phyloP scores from a whole-genome alignment of 352 stramenopile genomes.

The Pythium biforme region DNA sequence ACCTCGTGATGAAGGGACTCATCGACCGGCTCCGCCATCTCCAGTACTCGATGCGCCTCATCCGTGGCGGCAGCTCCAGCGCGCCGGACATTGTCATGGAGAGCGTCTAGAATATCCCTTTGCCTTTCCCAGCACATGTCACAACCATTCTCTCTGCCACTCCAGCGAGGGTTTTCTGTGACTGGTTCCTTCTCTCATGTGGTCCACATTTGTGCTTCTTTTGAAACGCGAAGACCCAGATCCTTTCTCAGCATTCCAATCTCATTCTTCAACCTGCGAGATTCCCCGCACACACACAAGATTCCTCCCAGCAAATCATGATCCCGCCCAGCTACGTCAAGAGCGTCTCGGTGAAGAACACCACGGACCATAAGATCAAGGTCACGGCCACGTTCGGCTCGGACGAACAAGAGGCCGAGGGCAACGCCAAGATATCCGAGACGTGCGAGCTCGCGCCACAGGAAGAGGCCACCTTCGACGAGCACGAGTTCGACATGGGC shows the following conservation, averaged over 20 bases:
- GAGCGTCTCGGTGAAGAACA: constrained; percentile 71
- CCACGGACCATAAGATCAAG: constrained; percentile 48
- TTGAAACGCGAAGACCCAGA: constrained; percentile 5
- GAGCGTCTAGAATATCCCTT: constrained; percentile 50
- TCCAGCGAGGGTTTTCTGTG: neutral
- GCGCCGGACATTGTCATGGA: constrained; percentile 70
- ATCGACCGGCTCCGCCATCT: constrained; percentile 77
- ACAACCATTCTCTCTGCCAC: constrained; percentile 1
- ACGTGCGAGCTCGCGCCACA: constrained; percentile 46
- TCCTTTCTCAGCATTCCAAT: neutral
- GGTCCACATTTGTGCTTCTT: constrained; percentile 14
- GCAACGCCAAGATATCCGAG: constrained; percentile 66
- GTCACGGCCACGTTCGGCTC: constrained; percentile 70
- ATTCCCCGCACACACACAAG: neutral
- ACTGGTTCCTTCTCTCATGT: constrained; percentile 19
- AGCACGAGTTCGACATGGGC: constrained; percentile 82
- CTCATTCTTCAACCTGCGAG: constrained; percentile 22
- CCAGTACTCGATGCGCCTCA: constrained; percentile 72
- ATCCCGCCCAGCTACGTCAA: constrained; percentile 69
- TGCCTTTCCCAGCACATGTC: neutral
- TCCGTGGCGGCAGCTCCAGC: constrained; percentile 66
- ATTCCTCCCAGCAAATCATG: constrained; percentile 32
- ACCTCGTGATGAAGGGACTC: constrained; percentile 83
- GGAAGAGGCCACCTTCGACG: constrained; percentile 38
- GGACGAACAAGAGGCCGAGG: constrained; percentile 59